These are phyloP conservation scores for Firmiana major DNA, from an alignment of 345 rosid genomes.

Conservation along the genomic window DNA sequence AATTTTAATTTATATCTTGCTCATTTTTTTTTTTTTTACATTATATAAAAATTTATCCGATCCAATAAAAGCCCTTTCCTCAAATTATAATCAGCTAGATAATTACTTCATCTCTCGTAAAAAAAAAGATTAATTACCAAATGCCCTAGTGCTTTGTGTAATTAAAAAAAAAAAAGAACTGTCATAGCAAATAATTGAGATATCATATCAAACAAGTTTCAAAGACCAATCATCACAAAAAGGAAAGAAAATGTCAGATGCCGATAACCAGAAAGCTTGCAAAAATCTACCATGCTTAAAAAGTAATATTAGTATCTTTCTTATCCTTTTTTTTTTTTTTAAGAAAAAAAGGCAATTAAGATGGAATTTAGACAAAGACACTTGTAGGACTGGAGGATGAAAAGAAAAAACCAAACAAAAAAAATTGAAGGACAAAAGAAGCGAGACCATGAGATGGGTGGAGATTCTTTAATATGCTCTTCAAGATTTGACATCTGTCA, in stretches of 20 bases:
- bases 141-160: neutral
- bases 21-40: too few species aligned
- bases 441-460: conserved; percentile 30
- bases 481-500: conserved; percentile 44
- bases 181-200: neutral
- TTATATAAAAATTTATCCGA: too few species aligned
- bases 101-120: too few species aligned
- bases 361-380: conserved; percentile 11
- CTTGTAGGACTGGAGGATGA: conserved; percentile 8
- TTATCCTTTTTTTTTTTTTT: too few species aligned
- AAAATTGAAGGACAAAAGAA: neutral
- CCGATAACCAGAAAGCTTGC: neutral
- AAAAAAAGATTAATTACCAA: neutral
- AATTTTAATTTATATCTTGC: too few species aligned
- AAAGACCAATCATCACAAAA: neutral
- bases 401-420: neutral
- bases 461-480: conserved; percentile 45
- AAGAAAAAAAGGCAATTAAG: neutral
- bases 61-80: too few species aligned
- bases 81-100: too few species aligned
- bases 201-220: neutral
- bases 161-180: neutral
- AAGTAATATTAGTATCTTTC: too few species aligned
- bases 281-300: neutral
- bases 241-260: neutral